Base-by-base conservation (phyloP, 805 yeast species). In the Saccharomycopsis fibuligera region DNA sequence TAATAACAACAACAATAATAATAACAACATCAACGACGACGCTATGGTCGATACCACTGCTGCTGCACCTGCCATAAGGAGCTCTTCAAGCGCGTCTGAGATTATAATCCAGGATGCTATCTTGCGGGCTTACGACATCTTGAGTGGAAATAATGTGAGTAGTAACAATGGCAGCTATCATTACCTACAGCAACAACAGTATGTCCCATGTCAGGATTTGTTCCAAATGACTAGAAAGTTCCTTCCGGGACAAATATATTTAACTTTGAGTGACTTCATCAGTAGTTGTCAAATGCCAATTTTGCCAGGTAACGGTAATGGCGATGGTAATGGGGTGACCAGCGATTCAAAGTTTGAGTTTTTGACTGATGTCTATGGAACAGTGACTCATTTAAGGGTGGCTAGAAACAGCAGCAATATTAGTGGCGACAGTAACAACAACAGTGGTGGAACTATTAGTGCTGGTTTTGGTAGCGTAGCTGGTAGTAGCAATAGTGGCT, bases 211-310 rank as follows among this genome's bases (percentile, higher is more conserved):
- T 19, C 48, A 25, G 22, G 44, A 45, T 17, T 45, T 45, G 37
- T 45, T 37, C 24, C 48, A 45, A 16, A 37, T 45, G 48, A 45
- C 48, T 4, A 21, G 44, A 12, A 22, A 45, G 44, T 33, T n/a
- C 16, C 10, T 45, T 10, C 44, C 44, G 4, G 22, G 21, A 12
- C 8, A 19, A 4, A 14, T 21, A 5, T 23, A n/a, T 16, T 29
- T 45, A 17, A 37, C 48, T 5, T 33, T 45, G 27, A 29, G 36
- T 27, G 48, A 25, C 5, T 45, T 45, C 25, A 31, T 45, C n/a
- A 29, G 44, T 19, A 16, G 17, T 16, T 42, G 45, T 33, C 29
- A 16, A 21, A 17, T 33, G 17, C 17, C 37, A 17, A 19, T 21
- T 21, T 38, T 10, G 41, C 25, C 24, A 17, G 14, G 27, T 38